Percentiles rank a stretch among this genome's conserved stretches.
phyloP scores from a whole-genome alignment of 1,139 yeast genomes.

The Suhomyces panamericanus region DNA sequence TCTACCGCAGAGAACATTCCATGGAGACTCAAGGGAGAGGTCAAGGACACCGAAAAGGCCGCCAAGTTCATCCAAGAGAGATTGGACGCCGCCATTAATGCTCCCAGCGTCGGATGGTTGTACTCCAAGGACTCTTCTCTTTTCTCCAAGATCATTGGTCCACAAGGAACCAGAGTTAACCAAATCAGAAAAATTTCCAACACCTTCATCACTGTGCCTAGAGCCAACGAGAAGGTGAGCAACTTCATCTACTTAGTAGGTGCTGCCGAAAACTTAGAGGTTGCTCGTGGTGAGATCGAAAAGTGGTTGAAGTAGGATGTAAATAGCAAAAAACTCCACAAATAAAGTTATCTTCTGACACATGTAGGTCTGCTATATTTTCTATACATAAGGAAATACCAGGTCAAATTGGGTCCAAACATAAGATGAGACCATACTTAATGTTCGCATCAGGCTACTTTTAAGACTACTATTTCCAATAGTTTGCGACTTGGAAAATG shows the following conservation, averaged over 20 bases:
- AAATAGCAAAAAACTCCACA: background rate
- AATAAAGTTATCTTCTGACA: background rate
- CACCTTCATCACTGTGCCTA: conserved; percentile 66
- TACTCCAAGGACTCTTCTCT: conserved; percentile 34
- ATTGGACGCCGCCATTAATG: conserved; percentile 35
- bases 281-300: conserved; percentile 31
- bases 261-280: conserved; percentile 29
- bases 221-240: conserved; percentile 50
- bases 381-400: background rate
- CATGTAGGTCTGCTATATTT: background rate
- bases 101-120: conserved; percentile 40
- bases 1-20: conserved; percentile 50
- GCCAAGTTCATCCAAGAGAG: conserved; percentile 36
- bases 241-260: conserved; percentile 40
- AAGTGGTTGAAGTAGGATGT: conserved; percentile 13
- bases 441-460: too few relatives aligned
- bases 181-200: conserved; percentile 60
- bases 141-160: conserved; percentile 70
- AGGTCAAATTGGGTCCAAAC: too few relatives aligned
- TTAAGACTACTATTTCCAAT: too few relatives aligned
- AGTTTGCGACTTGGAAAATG: too few relatives aligned
- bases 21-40: conserved; percentile 62
- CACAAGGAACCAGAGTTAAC: conserved; percentile 70
- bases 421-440: too few relatives aligned
- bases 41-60: conserved; percentile 40